These are phyloP conservation scores for Backusella parvicylindrica DNA, from an alignment of 192 early-diverging fungal genomes.

Conservation along the genomic window DNA sequence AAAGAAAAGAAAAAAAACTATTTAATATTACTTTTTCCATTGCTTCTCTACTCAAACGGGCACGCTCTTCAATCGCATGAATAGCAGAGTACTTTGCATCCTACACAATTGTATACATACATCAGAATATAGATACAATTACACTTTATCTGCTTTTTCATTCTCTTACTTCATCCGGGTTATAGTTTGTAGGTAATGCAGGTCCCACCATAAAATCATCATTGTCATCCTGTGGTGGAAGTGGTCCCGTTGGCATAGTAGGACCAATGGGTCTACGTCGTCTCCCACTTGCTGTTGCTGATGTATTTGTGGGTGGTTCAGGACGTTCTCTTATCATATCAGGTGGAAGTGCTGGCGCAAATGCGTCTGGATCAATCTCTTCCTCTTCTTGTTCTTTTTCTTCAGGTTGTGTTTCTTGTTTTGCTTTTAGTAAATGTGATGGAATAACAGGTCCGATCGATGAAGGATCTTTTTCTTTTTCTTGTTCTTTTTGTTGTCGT, in stretches of 20 bases:
- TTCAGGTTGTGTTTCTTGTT: neutral
- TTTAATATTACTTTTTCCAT: slow-evolving; percentile 23
- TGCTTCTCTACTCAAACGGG: slow-evolving; percentile 17
- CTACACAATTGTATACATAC: neutral
- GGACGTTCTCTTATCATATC: slow-evolving; percentile 17
- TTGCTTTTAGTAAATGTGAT: neutral
- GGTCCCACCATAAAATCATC: slow-evolving; percentile 30
- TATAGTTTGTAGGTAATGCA: slow-evolving; percentile 12
- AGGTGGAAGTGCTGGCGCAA: slow-evolving; percentile 30
- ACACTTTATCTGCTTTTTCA: neutral
- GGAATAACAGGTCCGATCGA: slow-evolving; percentile 6
- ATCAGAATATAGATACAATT: neutral
- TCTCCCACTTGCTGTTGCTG: neutral
- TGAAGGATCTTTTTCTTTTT: neutral
- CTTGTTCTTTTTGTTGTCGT: neutral
- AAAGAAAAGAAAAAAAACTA: neutral
- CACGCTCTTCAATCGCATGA: slow-evolving; percentile 30
- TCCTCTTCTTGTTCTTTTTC: neutral
- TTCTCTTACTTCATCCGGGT: slow-evolving; percentile 12
- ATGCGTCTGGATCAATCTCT: slow-evolving; percentile 19
- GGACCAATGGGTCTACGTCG: slow-evolving; percentile 25
- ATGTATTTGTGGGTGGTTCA: neutral
- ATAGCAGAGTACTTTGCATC: slow-evolving; percentile 23
- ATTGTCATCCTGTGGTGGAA: neutral
- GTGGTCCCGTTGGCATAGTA: slow-evolving; percentile 18